Evolutionary conservation across 805 yeast genomes (phyloP).

Genomic region (Torulaspora microellipsoides): DNA sequence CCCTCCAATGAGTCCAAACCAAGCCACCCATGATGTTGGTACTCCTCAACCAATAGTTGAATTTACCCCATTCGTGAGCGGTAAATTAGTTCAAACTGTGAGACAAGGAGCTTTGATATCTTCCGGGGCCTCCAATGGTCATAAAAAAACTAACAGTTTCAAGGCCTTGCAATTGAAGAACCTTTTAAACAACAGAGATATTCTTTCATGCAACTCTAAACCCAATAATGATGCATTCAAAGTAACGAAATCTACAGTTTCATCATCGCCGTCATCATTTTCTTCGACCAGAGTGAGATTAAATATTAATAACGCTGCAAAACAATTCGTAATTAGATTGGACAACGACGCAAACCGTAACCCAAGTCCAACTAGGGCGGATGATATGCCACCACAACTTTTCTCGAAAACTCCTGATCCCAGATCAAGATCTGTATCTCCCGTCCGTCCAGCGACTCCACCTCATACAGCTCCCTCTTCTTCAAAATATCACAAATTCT

Average conservation of each 20-base stretch:
- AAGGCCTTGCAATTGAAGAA: constrained; percentile 35
- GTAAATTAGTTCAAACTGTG: constrained; percentile 30
- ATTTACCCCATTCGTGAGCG: constrained; percentile 28
- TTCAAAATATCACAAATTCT: constrained; percentile 21
- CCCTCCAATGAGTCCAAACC: constrained; percentile 31
- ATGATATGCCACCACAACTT: constrained; percentile 1
- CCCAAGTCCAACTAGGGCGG: constrained; percentile 4
- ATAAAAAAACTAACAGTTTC: constrained; percentile 35
- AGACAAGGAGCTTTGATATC: constrained; percentile 14
- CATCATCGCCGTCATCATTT: constrained; percentile 3
- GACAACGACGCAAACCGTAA: constrained; percentile 8
- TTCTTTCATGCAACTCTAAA: constrained; percentile 26
- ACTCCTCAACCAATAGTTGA: constrained; percentile 5
- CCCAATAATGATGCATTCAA: constrained; percentile 12
- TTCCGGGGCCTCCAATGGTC: constrained; percentile 11
- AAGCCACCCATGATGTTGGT: background rate
- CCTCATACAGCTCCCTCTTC: constrained; percentile 12
- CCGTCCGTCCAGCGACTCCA: constrained; percentile 16
- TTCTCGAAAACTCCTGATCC: constrained; percentile 3
- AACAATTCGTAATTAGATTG: constrained; percentile 16
- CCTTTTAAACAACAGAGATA: constrained; percentile 30
- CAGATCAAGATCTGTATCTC: constrained; percentile 17
- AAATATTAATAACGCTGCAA: constrained; percentile 15
- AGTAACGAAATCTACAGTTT: constrained; percentile 5
- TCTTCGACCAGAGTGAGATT: constrained; percentile 6